phyloP scores from a whole-genome alignment of 2,329 filamentous ascomycete species.

The Penicillium aurantiogriseum region DNA sequence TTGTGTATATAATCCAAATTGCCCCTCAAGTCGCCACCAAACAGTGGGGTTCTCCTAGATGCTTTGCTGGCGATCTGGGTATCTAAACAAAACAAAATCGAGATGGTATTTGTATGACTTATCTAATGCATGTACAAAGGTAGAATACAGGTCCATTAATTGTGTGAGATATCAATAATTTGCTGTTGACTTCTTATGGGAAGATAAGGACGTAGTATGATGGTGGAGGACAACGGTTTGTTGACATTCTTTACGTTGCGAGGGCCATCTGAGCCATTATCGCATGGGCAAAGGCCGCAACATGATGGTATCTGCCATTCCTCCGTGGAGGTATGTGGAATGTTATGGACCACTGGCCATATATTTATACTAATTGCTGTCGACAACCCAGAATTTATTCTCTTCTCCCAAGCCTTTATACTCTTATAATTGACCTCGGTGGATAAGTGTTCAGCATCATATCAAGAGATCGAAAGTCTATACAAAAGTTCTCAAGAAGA shows the following conservation, averaged over 20 bases:
- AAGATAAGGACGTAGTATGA: not conserved
- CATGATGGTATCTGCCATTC: conserved; percentile 24
- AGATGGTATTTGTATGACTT: too few relatives aligned
- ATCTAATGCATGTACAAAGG: too few relatives aligned
- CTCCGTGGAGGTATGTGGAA: conserved; percentile 16
- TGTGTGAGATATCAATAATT: too few relatives aligned
- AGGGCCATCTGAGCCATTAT: conserved; percentile 1
- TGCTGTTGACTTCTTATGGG: fast-evolving
- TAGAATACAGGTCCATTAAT: not conserved
- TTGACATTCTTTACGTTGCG: conserved; percentile 27
- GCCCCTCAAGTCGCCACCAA: not conserved
- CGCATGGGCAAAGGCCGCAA: conserved; percentile 5
- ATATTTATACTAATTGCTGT: conserved; percentile 16
- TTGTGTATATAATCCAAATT: not conserved
- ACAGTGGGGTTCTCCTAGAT: not conserved
- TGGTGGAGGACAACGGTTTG: not conserved
- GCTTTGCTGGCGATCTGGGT: not conserved
- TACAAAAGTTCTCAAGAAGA: not conserved
- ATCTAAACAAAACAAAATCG: too few relatives aligned
- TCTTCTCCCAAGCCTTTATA: not conserved
- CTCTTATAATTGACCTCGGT: conserved; percentile 11
- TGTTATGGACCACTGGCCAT: conserved; percentile 6
- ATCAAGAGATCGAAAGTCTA: conserved; percentile 3
- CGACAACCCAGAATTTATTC: not conserved
- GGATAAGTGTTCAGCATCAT: conserved; percentile 12